phyloP scores from a whole-genome alignment of 352 stramenopile species.

The Globisporangium canariense region DNA sequence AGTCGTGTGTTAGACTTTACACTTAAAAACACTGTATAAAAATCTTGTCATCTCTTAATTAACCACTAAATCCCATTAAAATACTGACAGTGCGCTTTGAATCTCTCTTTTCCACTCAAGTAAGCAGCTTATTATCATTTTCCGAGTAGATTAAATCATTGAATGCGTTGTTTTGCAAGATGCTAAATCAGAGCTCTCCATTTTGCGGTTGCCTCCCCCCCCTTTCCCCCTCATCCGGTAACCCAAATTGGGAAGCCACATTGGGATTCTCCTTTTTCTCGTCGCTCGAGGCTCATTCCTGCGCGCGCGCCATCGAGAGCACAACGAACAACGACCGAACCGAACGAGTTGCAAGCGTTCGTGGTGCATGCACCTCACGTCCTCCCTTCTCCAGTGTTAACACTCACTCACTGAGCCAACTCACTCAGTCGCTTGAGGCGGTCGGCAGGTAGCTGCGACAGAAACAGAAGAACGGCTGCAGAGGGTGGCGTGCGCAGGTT shows the following conservation, averaged over 20 bases:
- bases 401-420: background rate
- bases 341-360: background rate
- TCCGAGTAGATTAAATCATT: too few relatives aligned
- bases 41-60: too few relatives aligned
- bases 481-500: conserved; percentile 5
- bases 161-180: too few relatives aligned
- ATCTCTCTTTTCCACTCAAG: too few relatives aligned
- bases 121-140: too few relatives aligned
- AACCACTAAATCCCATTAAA: too few relatives aligned
- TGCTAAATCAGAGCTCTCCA: background rate
- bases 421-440: background rate
- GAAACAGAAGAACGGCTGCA: background rate
- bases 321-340: background rate
- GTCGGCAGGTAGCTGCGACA: background rate
- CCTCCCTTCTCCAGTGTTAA: background rate
- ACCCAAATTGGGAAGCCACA: conserved; percentile 9
- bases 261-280: background rate
- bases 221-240: background rate
- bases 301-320: conserved; percentile 2
- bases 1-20: background rate
- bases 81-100: too few relatives aligned
- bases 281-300: conserved; percentile 7
- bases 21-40: background rate
- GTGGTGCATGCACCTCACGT: background rate
- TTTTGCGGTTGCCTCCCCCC: conserved; percentile 5